phyloP scores from a whole-genome alignment of 192 early-diverging fungal species.

The Coemansia sp. region DNA sequence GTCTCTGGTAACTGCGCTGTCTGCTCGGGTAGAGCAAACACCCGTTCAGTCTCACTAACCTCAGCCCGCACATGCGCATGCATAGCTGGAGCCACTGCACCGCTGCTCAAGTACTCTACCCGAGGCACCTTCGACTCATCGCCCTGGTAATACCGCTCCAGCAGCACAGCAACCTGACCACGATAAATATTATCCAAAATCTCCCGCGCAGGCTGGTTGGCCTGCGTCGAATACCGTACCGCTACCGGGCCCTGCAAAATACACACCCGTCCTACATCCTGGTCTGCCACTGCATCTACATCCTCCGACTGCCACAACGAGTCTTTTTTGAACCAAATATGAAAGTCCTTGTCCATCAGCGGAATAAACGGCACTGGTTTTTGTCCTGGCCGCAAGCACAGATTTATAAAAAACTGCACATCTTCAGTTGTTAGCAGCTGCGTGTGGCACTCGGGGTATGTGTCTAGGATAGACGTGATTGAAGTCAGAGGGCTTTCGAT shows the following conservation, averaged over 20 bases:
- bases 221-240: conserved; percentile 71
- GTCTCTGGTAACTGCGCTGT: conserved; percentile 27
- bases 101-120: conserved; percentile 69
- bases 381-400: conserved; percentile 55
- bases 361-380: conserved; percentile 95
- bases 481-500: conserved; percentile 16
- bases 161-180: conserved; percentile 74
- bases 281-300: conserved; percentile 82
- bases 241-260: conserved; percentile 93
- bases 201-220: conserved; percentile 85
- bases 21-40: conserved; percentile 14
- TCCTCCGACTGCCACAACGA: conserved; percentile 95
- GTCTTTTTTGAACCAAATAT: conserved; percentile 99
- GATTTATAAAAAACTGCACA: conserved; percentile 43
- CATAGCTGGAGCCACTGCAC: conserved; percentile 1
- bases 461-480: conserved; percentile 43
- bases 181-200: conserved; percentile 86
- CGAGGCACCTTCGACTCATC: conserved; percentile 64
- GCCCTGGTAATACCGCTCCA: conserved; percentile 72
- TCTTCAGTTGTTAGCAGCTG: conserved; percentile 49
- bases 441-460: conserved; percentile 30
- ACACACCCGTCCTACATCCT: conserved; percentile 84
- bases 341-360: conserved; percentile 91
- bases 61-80: conserved; percentile 22
- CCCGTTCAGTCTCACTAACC: conserved; percentile 7